Percentiles rank a stretch among this genome's conserved stretches.
Conservation (phyloP, 1,284 basidiomycete species). For the Kwoniella shivajii region DNA sequence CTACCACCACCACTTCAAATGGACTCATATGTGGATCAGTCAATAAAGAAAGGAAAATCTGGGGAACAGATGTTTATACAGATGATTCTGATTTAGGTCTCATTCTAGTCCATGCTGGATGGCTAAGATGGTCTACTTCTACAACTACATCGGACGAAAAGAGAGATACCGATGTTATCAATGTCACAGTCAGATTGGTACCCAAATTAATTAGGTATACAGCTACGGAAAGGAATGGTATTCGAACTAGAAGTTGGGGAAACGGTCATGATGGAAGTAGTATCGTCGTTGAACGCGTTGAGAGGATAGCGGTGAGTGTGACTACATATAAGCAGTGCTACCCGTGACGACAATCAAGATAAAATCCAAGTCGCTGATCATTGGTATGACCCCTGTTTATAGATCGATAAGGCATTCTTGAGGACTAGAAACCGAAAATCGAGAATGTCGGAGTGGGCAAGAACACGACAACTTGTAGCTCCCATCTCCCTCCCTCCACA, state of each 20-base stretch:
- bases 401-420: slow-evolving; percentile 28
- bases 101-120: slow-evolving; percentile 60
- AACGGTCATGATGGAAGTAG: slow-evolving; percentile 62
- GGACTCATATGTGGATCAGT: slow-evolving; percentile 25
- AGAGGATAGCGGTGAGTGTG: slow-evolving; percentile 54
- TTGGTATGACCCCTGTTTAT: background rate
- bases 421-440: slow-evolving; percentile 23
- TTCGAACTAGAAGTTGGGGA: slow-evolving; percentile 59
- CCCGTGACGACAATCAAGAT: background rate
- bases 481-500: background rate
- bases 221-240: slow-evolving; percentile 57
- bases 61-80: slow-evolving; percentile 64
- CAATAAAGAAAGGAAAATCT: slow-evolving; percentile 51
- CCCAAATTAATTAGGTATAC: slow-evolving; percentile 59
- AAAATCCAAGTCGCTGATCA: background rate
- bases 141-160: slow-evolving; percentile 7
- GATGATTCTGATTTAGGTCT: slow-evolving; percentile 62
- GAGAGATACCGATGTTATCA: slow-evolving; percentile 45
- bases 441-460: slow-evolving; percentile 29
- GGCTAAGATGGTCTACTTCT: slow-evolving; percentile 52
- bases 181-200: slow-evolving; percentile 57
- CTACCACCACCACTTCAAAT: background rate
- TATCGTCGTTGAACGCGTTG: slow-evolving; percentile 58
- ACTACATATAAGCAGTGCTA: too few species aligned
- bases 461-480: slow-evolving; percentile 12